Evolutionary conservation across 2,329 filamentous ascomycete species (phyloP).

Genomic region (Xylariales sp.): DNA sequence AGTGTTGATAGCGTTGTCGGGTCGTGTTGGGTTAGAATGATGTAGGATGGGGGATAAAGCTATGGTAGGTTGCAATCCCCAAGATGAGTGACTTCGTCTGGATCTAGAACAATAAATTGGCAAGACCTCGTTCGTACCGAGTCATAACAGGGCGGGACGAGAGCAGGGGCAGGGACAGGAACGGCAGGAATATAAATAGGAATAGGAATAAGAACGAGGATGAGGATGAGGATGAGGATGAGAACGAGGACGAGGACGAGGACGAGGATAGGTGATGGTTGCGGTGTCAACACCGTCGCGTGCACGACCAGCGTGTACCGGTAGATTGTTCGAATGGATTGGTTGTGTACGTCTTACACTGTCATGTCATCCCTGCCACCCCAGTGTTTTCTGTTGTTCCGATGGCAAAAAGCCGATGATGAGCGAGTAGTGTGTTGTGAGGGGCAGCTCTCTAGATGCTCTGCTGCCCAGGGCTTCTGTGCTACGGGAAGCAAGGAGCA

Average conservation of each 20-base stretch:
- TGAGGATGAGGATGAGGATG: background rate
- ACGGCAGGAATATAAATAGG: background rate
- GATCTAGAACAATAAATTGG: conserved; percentile 9
- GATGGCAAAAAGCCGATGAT: conserved; percentile 38
- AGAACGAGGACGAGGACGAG: background rate
- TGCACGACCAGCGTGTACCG: conserved; percentile 40
- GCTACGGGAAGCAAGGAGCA: too few relatives aligned
- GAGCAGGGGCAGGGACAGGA: background rate
- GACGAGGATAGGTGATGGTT: conserved; percentile 22
- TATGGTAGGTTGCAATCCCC: conserved; percentile 12
- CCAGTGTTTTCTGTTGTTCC: conserved; percentile 28
- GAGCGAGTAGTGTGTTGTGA: conserved; percentile 34
- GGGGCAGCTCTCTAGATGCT: conserved; percentile 36
- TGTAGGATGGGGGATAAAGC: conserved; percentile 6
- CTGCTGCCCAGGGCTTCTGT: too few relatives aligned
- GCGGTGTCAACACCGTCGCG: conserved; percentile 40
- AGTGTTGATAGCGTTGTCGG: conserved; percentile 9
- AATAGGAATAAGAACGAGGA: background rate
- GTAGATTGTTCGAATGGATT: conserved; percentile 17
- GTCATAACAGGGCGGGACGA: background rate
- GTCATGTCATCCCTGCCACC: conserved; percentile 30
- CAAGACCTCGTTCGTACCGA: conserved; percentile 12
- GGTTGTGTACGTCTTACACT: conserved; percentile 21
- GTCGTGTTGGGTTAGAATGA: conserved; percentile 12
- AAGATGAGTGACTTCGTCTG: background rate